Percentiles rank a stretch among this genome's conserved stretches.
Conservation (phyloP, 2,329 filamentous ascomycete species). For the Ceratocystis huliohia region DNA sequence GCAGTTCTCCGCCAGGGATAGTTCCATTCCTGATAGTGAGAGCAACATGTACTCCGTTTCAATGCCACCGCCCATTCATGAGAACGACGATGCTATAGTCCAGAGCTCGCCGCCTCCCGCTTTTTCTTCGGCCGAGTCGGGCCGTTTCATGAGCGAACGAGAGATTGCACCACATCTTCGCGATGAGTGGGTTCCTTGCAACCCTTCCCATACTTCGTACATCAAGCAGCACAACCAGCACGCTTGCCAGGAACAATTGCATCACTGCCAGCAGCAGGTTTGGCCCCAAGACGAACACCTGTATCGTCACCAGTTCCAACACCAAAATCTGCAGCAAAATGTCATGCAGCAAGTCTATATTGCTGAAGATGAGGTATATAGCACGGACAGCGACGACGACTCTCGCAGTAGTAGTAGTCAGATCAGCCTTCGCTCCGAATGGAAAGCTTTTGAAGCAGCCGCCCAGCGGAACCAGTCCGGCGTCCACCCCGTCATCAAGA, state of each 20-base stretch:
- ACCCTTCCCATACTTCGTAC: not conserved
- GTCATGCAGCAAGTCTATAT: slow-evolving; percentile 9
- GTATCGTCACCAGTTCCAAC: not conserved
- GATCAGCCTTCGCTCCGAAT: slow-evolving; percentile 11
- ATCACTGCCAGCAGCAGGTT: not conserved
- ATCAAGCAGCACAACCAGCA: not conserved
- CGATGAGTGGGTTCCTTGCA: not conserved
- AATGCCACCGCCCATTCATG: slow-evolving; percentile 7
- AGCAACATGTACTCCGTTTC: slow-evolving; percentile 7
- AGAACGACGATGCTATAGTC: not conserved
- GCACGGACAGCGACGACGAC: slow-evolving; percentile 12
- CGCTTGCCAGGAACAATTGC: not conserved
- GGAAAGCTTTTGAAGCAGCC: slow-evolving; percentile 15
- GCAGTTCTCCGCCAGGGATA: not conserved
- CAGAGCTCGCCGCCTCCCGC: not conserved
- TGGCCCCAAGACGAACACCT: not conserved
- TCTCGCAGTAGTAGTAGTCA: not conserved
- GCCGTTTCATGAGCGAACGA: slow-evolving; percentile 3
- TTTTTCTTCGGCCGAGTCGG: not conserved
- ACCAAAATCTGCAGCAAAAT: not conserved
- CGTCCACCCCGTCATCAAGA: slow-evolving; percentile 3
- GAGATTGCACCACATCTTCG: not conserved
- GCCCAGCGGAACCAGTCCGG: slow-evolving; percentile 6
- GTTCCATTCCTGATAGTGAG: slow-evolving; percentile 10
- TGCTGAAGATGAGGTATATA: slow-evolving; percentile 13